phyloP scores from a whole-genome alignment of 2,329 filamentous ascomycete genomes.

The Trichoderma sp. region DNA sequence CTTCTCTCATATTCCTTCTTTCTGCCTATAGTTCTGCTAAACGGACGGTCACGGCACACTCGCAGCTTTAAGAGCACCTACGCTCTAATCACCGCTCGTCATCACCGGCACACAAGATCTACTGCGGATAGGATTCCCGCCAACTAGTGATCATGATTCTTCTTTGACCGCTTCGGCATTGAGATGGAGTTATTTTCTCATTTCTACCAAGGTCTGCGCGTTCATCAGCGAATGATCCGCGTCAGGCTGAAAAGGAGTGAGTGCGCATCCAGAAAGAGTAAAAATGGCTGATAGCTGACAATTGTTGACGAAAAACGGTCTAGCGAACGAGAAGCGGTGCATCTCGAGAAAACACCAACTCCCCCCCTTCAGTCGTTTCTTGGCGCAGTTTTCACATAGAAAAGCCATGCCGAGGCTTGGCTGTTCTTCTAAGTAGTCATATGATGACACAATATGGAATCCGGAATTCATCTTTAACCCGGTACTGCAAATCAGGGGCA shows the following conservation, averaged over 20 bases:
- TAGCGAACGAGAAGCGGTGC: background rate
- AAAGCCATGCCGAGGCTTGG: background rate
- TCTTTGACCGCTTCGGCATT: background rate
- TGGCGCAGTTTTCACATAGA: background rate
- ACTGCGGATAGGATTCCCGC: background rate
- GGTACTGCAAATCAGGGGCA: background rate
- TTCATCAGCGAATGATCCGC: background rate
- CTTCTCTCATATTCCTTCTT: background rate
- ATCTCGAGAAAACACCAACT: background rate
- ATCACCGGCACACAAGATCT: background rate
- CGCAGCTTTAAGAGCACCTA: background rate
- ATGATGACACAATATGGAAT: background rate
- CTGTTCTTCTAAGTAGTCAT: background rate
- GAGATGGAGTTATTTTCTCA: background rate
- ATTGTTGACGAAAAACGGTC: background rate
- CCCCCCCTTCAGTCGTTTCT: background rate
- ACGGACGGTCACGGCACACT: background rate
- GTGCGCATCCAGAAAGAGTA: background rate
- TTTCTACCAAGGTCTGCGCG: background rate
- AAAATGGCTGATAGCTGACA: constrained; percentile 2
- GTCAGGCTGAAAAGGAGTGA: background rate
- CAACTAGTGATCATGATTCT: background rate
- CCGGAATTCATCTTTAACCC: background rate
- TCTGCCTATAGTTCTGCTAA: background rate
- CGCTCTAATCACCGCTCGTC: background rate